Evolutionary conservation across 2,329 filamentous ascomycete species (phyloP).

Genomic region (Scorias spongiosa): DNA sequence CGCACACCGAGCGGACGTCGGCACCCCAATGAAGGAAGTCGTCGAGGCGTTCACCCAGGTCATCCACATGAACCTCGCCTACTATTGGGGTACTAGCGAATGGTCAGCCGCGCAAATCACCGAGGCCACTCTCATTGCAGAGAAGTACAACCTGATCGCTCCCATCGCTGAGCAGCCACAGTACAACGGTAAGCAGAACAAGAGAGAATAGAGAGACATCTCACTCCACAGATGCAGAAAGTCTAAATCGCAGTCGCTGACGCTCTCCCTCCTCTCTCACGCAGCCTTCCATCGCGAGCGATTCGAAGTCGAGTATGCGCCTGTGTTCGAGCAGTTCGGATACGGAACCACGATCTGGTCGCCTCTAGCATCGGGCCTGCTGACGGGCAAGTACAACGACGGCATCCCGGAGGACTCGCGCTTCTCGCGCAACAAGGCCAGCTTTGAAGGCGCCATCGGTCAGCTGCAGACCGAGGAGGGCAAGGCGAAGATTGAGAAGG

Average conservation of each 20-base stretch:
- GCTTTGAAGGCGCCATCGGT: slow-evolving; percentile 42
- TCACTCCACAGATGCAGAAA: too few species aligned
- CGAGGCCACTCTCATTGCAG: slow-evolving; percentile 40
- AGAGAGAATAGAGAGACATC: too few species aligned
- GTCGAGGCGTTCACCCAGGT: slow-evolving; percentile 39
- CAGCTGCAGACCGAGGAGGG: slow-evolving; percentile 34
- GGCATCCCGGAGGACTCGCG: slow-evolving; percentile 46
- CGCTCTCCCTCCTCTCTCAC: too few species aligned
- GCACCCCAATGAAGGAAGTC: slow-evolving; percentile 36
- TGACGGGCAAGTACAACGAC: slow-evolving; percentile 51
- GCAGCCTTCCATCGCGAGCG: slow-evolving; percentile 41
- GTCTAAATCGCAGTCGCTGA: too few species aligned
- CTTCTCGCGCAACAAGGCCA: slow-evolving; percentile 42
- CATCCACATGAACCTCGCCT: slow-evolving; percentile 42
- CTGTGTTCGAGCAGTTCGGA: slow-evolving; percentile 40
- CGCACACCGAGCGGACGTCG: slow-evolving; percentile 43
- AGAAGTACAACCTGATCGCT: slow-evolving; percentile 44
- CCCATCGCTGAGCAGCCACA: slow-evolving; percentile 40
- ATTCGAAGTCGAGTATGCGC: slow-evolving; percentile 46
- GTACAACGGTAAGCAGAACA: slow-evolving; percentile 33
- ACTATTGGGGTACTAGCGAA: slow-evolving; percentile 50
- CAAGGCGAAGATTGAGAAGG: slow-evolving; percentile 41
- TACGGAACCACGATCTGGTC: slow-evolving; percentile 44
- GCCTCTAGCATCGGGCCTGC: slow-evolving; percentile 40
- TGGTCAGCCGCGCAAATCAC: slow-evolving; percentile 45